These are phyloP conservation scores for Talaromyces atroroseus DNA, from an alignment of 2,329 filamentous ascomycete species.

Conservation along the genomic window DNA sequence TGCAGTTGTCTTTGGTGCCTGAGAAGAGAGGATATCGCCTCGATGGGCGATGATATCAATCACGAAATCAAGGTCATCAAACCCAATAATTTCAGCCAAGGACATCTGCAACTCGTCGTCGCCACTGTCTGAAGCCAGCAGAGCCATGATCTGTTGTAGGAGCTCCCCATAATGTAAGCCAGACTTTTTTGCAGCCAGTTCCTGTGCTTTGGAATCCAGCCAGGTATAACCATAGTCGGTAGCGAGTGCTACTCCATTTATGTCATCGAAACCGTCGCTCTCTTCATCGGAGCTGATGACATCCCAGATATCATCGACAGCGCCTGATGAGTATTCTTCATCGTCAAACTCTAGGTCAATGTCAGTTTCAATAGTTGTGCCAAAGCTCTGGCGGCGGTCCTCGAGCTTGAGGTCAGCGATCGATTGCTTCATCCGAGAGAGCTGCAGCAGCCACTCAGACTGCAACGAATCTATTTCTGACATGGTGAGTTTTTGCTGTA, in stretches of 20 bases:
- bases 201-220: conserved; percentile 64
- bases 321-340: conserved; percentile 53
- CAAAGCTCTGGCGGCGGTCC: conserved; percentile 41
- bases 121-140: conserved; percentile 63
- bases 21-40: conserved; percentile 55
- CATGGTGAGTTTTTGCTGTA: conserved; percentile 16
- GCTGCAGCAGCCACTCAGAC: conserved; percentile 76
- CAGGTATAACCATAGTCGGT: conserved; percentile 57
- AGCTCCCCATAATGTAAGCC: conserved; percentile 66
- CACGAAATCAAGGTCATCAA: conserved; percentile 87
- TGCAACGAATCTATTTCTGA: conserved; percentile 35
- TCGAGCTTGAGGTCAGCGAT: conserved; percentile 65
- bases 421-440: conserved; percentile 78
- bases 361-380: conserved; percentile 41
- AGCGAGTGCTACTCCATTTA: conserved; percentile 35
- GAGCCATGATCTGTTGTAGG: conserved; percentile 68
- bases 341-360: conserved; percentile 60
- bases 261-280: conserved; percentile 59
- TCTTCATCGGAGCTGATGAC: conserved; percentile 70
- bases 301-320: conserved; percentile 84
- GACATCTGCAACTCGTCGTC: conserved; percentile 89
- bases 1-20: conserved; percentile 24
- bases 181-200: conserved; percentile 59
- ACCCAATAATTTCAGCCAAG: conserved; percentile 84
- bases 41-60: conserved; percentile 82